phyloP scores from a whole-genome alignment of 768 basidiomycete genomes.

The Suillus decipiens region DNA sequence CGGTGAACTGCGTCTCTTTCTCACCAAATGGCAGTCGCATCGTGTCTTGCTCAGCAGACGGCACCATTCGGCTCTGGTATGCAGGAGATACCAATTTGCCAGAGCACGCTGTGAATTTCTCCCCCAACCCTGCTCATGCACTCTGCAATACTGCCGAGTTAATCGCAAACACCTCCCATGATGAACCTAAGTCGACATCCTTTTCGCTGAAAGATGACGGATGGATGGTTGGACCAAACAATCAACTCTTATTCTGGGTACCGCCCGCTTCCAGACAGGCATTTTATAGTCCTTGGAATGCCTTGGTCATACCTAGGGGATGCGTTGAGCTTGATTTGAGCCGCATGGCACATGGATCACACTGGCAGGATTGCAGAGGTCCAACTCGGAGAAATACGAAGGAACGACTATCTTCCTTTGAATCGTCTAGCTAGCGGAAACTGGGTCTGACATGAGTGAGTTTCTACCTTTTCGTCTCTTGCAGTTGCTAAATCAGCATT shows the following conservation, averaged over 20 bases:
- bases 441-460: neutral
- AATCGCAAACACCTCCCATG: neutral
- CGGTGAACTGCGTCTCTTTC: neutral
- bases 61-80: constrained; percentile 4
- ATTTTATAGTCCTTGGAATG: constrained; percentile 1
- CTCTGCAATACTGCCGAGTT: neutral
- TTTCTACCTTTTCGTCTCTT: neutral
- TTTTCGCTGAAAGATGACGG: neutral
- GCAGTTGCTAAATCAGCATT: neutral
- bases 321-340: constrained; percentile 8
- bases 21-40: constrained; percentile 3
- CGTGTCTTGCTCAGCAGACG: neutral
- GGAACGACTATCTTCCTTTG: neutral
- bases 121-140: neutral
- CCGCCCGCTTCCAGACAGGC: neutral
- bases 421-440: neutral
- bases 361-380: neutral
- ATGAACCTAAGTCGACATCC: neutral
- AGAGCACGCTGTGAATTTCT: neutral
- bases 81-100: neutral
- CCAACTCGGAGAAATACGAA: neutral
- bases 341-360: constrained; percentile 6
- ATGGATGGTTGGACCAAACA: neutral
- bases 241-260: neutral
- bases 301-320: constrained; percentile 1